Base-by-base conservation (phyloP, 2,329 filamentous ascomycete genomes). In the Didymella arachidicola region DNA sequence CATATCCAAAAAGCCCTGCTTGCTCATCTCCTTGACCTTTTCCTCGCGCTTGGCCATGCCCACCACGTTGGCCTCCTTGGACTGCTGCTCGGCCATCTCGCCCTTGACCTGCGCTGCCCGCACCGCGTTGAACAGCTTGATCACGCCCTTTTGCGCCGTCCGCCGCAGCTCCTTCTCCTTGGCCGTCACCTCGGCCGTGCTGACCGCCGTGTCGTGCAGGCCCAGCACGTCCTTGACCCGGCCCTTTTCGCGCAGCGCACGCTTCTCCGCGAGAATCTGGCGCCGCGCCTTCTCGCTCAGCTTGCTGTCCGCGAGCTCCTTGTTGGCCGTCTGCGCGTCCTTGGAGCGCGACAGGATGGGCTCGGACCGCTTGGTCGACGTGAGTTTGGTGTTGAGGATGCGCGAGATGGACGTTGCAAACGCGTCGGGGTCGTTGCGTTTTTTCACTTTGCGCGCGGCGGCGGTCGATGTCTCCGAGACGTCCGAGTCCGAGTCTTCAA, bases 121-220 rank as follows among this genome's bases (percentile, higher is more conserved):
- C 30, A 99, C 93, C 0, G 95, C 95, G 77, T 98, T 97, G 80
- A 99, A 99, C 58, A 99, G 82, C 82, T 94, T 96, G 25, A 98
- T 89, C 39, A 99, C 95, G 86, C 94, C 94, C 53, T 92, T 86
- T 79, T 97, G 92, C 43, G 93, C 93, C 47, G 91, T 92, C 81
- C 96, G 95, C 71, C 91, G 87, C 72, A 98, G 77, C 63, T 87
- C 83, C 79, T 88, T 89, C 82, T 98, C 94, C 69, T 88, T 85
- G 72, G 90, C 91, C 16, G 83, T 78, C 7, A 86, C 81, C 3
- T 79, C 78, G 6, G 83, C 85, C 2, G 81, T 82, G 57, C 78
- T 80, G 36, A 79, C 71, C 6, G 74, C 73, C 1, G 72, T 63
- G n/a, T 84, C 85, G 54, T 83, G 79, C 59, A 89, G 78, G 10